Conservation (phyloP, 495 filamentous ascomycete genomes). For the Penicillium taxi region DNA sequence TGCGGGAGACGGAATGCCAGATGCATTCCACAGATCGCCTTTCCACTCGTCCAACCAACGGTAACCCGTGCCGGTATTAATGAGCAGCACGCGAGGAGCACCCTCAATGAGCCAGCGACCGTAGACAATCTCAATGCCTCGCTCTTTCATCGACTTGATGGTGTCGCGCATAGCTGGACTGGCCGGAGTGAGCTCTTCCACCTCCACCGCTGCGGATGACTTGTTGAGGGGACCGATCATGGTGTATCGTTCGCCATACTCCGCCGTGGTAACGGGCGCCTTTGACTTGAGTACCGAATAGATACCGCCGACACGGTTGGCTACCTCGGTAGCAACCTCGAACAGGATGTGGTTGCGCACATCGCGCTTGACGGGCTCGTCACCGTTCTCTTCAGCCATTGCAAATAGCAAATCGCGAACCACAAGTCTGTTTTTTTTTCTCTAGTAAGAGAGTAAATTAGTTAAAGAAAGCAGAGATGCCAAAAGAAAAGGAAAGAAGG, state of each 20-base stretch:
- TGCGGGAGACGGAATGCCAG: conserved; percentile 86
- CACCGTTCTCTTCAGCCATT: conserved; percentile 29
- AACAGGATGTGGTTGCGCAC: conserved; percentile 80
- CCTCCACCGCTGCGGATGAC: conserved; percentile 87
- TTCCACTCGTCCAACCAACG: conserved; percentile 95
- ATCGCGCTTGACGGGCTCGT: conserved; percentile 49
- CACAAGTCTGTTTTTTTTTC: too few species aligned
- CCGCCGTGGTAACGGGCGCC: conserved; percentile 91
- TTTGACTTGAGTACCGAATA: conserved; percentile 99
- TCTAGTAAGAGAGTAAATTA: too few species aligned
- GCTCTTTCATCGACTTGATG: conserved; percentile 80
- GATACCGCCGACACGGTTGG: conserved; percentile 96
- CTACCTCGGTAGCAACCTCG: conserved; percentile 93
- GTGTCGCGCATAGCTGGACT: conserved; percentile 73
- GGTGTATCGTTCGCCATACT: conserved; percentile 97
- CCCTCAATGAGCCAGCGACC: conserved; percentile 97
- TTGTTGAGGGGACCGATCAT: conserved; percentile 91
- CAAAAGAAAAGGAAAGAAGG: not conserved
- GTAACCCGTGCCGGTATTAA: conserved; percentile 91
- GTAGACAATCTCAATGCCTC: conserved; percentile 85
- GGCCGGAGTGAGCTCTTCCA: conserved; percentile 81
- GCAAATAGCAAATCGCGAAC: not conserved
- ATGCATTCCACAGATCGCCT: conserved; percentile 83
- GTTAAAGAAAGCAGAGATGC: not conserved
- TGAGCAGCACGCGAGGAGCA: conserved; percentile 84